Conservation (phyloP, 148 eudicot species). For the Camellia sinensis region DNA sequence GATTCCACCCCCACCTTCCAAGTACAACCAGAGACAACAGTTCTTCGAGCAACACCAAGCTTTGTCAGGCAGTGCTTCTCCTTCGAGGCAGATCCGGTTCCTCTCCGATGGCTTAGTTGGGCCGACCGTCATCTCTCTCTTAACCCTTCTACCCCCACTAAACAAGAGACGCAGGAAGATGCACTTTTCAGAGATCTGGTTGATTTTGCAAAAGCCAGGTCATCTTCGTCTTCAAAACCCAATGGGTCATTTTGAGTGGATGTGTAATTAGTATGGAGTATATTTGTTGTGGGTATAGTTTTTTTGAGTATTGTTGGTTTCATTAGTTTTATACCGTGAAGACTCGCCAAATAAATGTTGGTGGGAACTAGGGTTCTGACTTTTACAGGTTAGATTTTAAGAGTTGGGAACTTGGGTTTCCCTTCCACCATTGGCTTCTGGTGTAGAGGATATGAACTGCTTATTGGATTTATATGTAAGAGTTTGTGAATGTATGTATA, state of each 20-base stretch:
- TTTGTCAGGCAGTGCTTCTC: slow-evolving; percentile 40
- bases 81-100: slow-evolving; percentile 59
- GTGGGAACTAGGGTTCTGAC: not conserved
- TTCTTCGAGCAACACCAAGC: slow-evolving; percentile 55
- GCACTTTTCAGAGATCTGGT: slow-evolving; percentile 75
- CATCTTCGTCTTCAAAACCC: slow-evolving; percentile 52
- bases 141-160: slow-evolving; percentile 47
- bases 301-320: not conserved
- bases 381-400: not conserved
- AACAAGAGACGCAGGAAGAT: slow-evolving; percentile 64
- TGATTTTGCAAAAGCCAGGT: slow-evolving; percentile 76
- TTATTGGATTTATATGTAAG: not conserved
- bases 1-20: slow-evolving; percentile 82
- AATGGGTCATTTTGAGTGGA: slow-evolving; percentile 32
- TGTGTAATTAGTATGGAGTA: not conserved
- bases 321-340: not conserved
- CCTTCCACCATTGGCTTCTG: not conserved
- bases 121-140: slow-evolving; percentile 63
- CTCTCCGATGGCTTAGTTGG: slow-evolving; percentile 66
- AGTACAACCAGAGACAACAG: slow-evolving; percentile 70
- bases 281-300: slow-evolving; percentile 10
- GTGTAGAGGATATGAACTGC: not conserved
- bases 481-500: not conserved
- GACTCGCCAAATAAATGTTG: not conserved
- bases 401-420: not conserved